Percentiles rank a stretch among this genome's conserved stretches.
These are phyloP conservation scores for Apiospora hydei DNA, from an alignment of 2,329 filamentous ascomycete genomes.

Conservation along the genomic window DNA sequence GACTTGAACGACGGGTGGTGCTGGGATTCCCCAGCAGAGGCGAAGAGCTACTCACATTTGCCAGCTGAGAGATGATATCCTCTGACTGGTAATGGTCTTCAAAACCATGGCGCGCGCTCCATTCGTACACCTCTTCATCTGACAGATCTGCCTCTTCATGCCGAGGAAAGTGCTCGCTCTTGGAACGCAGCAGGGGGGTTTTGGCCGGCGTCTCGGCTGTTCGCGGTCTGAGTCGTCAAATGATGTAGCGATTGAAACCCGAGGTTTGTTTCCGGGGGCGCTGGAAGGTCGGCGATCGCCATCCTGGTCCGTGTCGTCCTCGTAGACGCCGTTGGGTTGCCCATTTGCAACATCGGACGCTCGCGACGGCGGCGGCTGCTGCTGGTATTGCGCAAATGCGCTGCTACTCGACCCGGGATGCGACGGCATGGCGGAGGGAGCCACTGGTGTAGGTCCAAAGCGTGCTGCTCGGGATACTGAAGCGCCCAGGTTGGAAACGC, in stretches of 20 bases:
- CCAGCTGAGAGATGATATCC: slow-evolving; percentile 85
- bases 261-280: slow-evolving; percentile 52
- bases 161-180: slow-evolving; percentile 61
- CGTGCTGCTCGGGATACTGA: not conserved
- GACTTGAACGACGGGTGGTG: not conserved
- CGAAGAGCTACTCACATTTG: slow-evolving; percentile 67
- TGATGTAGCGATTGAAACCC: slow-evolving; percentile 39
- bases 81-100: slow-evolving; percentile 91
- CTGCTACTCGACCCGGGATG: slow-evolving; percentile 21
- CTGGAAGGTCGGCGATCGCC: slow-evolving; percentile 52
- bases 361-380: slow-evolving; percentile 18
- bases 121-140: slow-evolving; percentile 58
- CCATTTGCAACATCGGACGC: not conserved
- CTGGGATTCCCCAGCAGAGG: not conserved
- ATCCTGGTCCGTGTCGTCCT: slow-evolving; percentile 32
- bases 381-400: slow-evolving; percentile 12
- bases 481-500: slow-evolving; percentile 19
- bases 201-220: slow-evolving; percentile 48
- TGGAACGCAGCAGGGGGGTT: slow-evolving; percentile 63
- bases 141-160: slow-evolving; percentile 48
- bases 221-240: slow-evolving; percentile 43
- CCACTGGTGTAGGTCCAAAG: not conserved
- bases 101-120: slow-evolving; percentile 82
- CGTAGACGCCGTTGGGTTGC: slow-evolving; percentile 29
- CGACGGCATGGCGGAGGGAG: slow-evolving; percentile 2